Evolutionary conservation across 495 filamentous ascomycete species (phyloP).

Genomic region (Rusavskia elegans): DNA sequence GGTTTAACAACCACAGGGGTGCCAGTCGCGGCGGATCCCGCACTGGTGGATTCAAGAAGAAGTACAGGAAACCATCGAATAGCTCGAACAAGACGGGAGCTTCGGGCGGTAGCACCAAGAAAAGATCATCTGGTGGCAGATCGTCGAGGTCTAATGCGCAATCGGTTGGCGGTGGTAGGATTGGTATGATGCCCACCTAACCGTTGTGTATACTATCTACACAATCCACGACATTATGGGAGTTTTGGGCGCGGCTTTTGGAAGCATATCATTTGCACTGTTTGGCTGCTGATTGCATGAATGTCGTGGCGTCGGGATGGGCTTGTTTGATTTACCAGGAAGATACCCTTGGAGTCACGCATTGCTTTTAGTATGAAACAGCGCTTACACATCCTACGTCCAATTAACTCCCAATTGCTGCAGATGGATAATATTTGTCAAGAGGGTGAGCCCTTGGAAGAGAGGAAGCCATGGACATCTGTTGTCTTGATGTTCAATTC

Average conservation of each 20-base stretch:
- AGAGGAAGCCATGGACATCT: neutral
- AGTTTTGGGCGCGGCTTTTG: neutral
- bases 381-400: too few relatives aligned
- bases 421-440: neutral
- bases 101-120: constrained; percentile 8
- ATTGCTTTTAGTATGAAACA: too few relatives aligned
- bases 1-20: neutral
- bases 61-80: constrained; percentile 1
- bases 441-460: neutral
- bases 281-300: too few relatives aligned
- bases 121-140: constrained; percentile 1
- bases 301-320: neutral
- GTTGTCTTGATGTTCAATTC: neutral
- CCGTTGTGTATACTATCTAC: neutral
- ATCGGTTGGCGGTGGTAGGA: constrained; percentile 12
- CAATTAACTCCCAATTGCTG: too few relatives aligned
- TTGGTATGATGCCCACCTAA: constrained; percentile 27
- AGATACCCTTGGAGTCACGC: too few relatives aligned
- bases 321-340: neutral
- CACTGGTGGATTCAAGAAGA: neutral
- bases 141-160: neutral
- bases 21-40: constrained; percentile 3
- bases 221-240: neutral
- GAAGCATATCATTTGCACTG: neutral
- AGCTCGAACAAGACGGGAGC: constrained; percentile 5